phyloP scores from a whole-genome alignment of 805 yeast species.

The Kodamaea lidongshanica region DNA sequence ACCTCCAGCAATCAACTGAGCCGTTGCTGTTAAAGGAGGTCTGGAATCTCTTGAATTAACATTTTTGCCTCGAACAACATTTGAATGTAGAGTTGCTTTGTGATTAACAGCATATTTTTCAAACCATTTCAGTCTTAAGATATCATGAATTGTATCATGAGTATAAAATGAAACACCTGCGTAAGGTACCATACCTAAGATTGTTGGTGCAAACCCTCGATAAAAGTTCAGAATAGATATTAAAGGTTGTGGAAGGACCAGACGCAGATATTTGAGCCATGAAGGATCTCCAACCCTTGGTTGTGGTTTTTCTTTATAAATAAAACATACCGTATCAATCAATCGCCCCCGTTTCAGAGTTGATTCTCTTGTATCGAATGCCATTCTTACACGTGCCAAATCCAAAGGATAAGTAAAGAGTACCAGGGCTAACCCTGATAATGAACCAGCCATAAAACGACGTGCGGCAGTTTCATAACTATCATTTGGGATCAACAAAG shows the following conservation, averaged over 20 bases:
- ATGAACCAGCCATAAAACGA: slow-evolving; percentile 79
- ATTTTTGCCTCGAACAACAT: slow-evolving; percentile 13
- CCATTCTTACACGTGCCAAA: slow-evolving; percentile 82
- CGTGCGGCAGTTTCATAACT: slow-evolving; percentile 73
- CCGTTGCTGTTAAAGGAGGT: slow-evolving; percentile 78
- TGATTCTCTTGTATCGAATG: slow-evolving; percentile 64
- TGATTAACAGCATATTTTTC: slow-evolving; percentile 45
- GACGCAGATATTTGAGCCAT: slow-evolving; percentile 32
- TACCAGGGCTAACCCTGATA: slow-evolving; percentile 84
- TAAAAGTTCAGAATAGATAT: slow-evolving; percentile 64
- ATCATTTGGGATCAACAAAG: slow-evolving; percentile 68
- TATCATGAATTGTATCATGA: slow-evolving; percentile 85
- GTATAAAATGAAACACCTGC: slow-evolving; percentile 97
- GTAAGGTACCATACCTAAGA: slow-evolving; percentile 93
- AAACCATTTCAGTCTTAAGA: slow-evolving; percentile 59
- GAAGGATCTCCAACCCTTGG: slow-evolving; percentile 27
- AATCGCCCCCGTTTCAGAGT: slow-evolving; percentile 27
- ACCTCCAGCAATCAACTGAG: slow-evolving; percentile 92
- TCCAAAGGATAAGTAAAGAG: slow-evolving; percentile 90
- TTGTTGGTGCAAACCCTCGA: slow-evolving; percentile 90
- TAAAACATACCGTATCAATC: slow-evolving; percentile 24
- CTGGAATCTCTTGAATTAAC: slow-evolving; percentile 37
- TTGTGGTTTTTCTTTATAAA: slow-evolving; percentile 34
- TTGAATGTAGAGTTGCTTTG: slow-evolving; percentile 9
- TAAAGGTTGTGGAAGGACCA: slow-evolving; percentile 24